Evolutionary conservation across 2,329 filamentous ascomycete species (phyloP).

Genomic region (Ciborinia camelliae): DNA sequence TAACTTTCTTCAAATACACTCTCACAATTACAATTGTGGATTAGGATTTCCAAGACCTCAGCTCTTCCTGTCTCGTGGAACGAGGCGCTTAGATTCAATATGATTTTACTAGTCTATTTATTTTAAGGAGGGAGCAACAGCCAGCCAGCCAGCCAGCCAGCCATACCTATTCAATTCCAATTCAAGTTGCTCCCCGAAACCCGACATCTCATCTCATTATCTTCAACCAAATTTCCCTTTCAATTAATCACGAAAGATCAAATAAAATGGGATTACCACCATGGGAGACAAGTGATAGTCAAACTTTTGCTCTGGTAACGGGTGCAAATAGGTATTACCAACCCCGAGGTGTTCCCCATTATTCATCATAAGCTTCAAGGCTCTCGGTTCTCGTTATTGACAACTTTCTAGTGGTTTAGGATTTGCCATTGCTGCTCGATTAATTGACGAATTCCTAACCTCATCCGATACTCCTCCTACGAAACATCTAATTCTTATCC

Average conservation of each 20-base stretch:
- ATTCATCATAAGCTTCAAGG: neutral
- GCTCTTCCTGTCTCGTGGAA: neutral
- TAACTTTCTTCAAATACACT: neutral
- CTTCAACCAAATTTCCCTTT: neutral
- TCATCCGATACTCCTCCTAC: slow-evolving; percentile 61
- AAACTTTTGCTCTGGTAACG: slow-evolving; percentile 69
- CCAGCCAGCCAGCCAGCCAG: too few relatives aligned
- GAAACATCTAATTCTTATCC: slow-evolving; percentile 72
- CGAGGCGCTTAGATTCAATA: neutral
- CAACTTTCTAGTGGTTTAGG: slow-evolving; percentile 70
- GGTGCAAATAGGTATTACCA: slow-evolving; percentile 78
- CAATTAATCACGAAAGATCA: neutral
- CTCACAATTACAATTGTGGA: neutral
- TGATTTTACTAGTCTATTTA: neutral
- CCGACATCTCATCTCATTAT: too few relatives aligned
- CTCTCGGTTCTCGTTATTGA: slow-evolving; percentile 32
- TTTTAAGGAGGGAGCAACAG: slow-evolving; percentile 1
- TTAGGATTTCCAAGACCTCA: neutral
- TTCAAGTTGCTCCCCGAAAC: neutral
- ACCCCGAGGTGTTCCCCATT: neutral
- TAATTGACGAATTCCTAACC: slow-evolving; percentile 85
- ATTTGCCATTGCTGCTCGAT: slow-evolving; percentile 74
- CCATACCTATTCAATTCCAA: too few relatives aligned
- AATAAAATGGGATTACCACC: slow-evolving; percentile 36
- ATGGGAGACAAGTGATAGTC: slow-evolving; percentile 41